Evolutionary conservation across 176 grass and related monocot genomes (phyloP).

Genomic region (Juncus inflexus): DNA sequence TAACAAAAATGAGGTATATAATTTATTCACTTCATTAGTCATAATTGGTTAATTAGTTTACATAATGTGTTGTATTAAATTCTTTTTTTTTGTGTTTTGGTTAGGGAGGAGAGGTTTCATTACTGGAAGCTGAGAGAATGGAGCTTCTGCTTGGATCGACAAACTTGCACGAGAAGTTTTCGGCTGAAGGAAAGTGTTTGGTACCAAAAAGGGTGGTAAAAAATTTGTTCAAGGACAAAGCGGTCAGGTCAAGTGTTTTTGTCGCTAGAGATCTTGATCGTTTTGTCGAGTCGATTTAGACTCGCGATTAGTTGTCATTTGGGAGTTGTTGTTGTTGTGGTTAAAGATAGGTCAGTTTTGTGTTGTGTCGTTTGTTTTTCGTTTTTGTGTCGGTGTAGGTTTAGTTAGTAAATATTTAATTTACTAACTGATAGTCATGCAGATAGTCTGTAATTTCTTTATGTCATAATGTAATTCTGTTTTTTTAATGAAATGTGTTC

Average conservation of each 20-base stretch:
- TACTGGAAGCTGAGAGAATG: constrained; percentile 30
- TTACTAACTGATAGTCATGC: no score
- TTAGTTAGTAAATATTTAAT: no score
- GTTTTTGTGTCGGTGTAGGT: no score
- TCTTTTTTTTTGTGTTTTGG: not conserved
- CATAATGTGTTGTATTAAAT: no score
- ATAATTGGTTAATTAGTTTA: no score
- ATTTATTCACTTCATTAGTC: not conserved
- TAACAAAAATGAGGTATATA: constrained; percentile 38
- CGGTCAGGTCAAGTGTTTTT: constrained; percentile 37
- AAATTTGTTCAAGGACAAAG: constrained; percentile 34
- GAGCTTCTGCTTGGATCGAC: constrained; percentile 34
- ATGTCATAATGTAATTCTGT: no score
- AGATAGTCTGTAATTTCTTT: no score
- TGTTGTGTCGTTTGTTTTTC: no score
- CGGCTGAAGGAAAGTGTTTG: constrained; percentile 49
- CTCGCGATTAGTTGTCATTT: not conserved
- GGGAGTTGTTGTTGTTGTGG: no score
- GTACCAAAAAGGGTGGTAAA: constrained; percentile 42
- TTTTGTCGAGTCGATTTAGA: constrained; percentile 32
- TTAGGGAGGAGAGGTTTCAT: constrained; percentile 27
- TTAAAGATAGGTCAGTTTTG: no score
- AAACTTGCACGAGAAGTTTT: constrained; percentile 46
- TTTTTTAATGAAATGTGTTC: no score
- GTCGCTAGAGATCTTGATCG: constrained; percentile 43